Base-by-base conservation (phyloP, 176 grass and related monocot genomes). In the Aegilops longissima region DNA sequence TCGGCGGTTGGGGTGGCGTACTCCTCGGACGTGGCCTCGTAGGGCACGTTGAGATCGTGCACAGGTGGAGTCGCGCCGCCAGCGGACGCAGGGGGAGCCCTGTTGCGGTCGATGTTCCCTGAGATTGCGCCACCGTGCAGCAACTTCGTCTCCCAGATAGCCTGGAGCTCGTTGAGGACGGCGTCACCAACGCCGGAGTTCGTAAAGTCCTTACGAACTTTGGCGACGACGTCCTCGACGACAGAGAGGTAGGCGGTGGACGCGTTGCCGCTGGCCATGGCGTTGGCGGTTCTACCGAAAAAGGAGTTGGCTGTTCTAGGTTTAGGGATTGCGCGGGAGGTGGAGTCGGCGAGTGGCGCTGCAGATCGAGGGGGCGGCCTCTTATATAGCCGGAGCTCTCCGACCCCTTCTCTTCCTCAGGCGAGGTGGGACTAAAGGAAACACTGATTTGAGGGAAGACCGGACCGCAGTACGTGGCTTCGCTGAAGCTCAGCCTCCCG, bases 61-160 rank as follows among this genome's bases (percentile, higher is more conserved):
- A 99, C 76, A 0, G 97, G 84, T 16, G 90, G 85, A 4, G 82
- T 84, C 42, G 89, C 31, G 21, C 82, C 92, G 0, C 76, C 89
- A 12, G 62, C 39, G 17, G 76, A 8, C 2, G 17, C 36, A 3
- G 61, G 21, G 4, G 49, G 3, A 54, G 51, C 5, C 86, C 84
- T 66, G 13, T 83, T 73, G 44, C 97, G 80, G 71, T 94, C 97
- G 42, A 93, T 91, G 80, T 17, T 88, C 20, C 83, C 85, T 9
- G 83, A 81, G 82, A 96, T 99, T 81, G 92, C 97, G 31, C 97
- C 94, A 18, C 87, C 92, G 71, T 99, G 97, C 39, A 94, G 47
- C 97, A 99, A 94, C 94, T 96, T 98, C 90, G 91, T 87, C 90
- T 98, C 94, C 97, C 94, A 98, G 34, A 98, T 80, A 79, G 94